A percentile compares a stretch with the other conserved stretches of the same genome.
phyloP scores from a whole-genome alignment of 2,329 filamentous ascomycete species.

The Mollisiaceae sp. region DNA sequence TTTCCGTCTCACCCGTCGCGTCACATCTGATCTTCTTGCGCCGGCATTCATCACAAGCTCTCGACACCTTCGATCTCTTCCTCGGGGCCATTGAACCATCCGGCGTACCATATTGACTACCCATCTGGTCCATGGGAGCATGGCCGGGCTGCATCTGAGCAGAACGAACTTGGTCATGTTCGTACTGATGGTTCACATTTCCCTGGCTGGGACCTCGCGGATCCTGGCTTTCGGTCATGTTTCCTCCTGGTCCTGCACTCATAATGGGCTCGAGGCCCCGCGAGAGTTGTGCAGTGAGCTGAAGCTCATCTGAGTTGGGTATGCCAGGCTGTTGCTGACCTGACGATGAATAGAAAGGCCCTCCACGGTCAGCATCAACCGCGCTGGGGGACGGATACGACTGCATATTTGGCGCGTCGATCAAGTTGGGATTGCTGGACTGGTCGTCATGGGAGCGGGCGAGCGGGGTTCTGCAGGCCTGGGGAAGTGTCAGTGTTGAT shows the following conservation, averaged over 20 bases:
- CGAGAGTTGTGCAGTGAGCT: conserved; percentile 52
- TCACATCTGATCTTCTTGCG: conserved; percentile 92
- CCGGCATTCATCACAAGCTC: conserved; percentile 87
- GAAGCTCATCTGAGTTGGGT: conserved; percentile 49
- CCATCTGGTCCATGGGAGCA: conserved; percentile 44
- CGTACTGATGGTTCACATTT: conserved; percentile 44
- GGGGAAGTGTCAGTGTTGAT: conserved; percentile 33
- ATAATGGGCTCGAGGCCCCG: conserved; percentile 52
- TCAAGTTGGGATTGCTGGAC: conserved; percentile 28
- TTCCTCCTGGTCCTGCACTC: conserved; percentile 43
- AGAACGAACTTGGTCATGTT: conserved; percentile 39
- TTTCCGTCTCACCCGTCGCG: conserved; percentile 73
- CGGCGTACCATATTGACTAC: conserved; percentile 50
- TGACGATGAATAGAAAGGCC: conserved; percentile 39
- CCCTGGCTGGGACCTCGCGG: conserved; percentile 38
- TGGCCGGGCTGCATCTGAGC: conserved; percentile 33
- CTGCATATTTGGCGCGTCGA: conserved; percentile 40
- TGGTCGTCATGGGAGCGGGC: conserved; percentile 30
- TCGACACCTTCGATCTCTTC: conserved; percentile 84
- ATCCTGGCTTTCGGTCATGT: conserved; percentile 47
- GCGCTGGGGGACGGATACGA: conserved; percentile 41
- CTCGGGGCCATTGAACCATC: conserved; percentile 59
- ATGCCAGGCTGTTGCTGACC: conserved; percentile 38
- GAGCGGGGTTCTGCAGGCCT: conserved; percentile 26
- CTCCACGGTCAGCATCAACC: conserved; percentile 35